These are phyloP conservation scores for Camillea tinctor DNA, from an alignment of 2,329 filamentous ascomycete genomes.

Conservation along the genomic window DNA sequence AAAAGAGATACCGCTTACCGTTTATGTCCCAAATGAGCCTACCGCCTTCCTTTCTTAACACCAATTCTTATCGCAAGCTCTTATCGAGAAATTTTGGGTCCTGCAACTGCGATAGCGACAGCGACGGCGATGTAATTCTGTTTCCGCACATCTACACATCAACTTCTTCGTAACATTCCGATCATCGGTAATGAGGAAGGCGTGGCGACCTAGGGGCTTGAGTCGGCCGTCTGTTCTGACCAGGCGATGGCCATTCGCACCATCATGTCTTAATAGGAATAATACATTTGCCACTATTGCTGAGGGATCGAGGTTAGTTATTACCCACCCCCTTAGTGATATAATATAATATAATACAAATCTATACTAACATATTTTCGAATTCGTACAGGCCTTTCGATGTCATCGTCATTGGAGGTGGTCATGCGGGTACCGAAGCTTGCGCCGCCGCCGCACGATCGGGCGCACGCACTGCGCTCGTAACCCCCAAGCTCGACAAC, in stretches of 20 bases:
- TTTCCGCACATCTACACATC: not conserved
- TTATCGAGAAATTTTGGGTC: constrained; percentile 19
- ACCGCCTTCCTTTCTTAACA: constrained; percentile 11
- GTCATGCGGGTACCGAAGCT: constrained; percentile 93
- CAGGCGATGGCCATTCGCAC: constrained; percentile 13
- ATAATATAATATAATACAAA: too few relatives aligned
- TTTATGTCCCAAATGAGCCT: not conserved
- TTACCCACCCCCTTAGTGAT: too few relatives aligned
- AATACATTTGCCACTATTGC: constrained; percentile 33
- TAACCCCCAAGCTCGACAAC: constrained; percentile 65
- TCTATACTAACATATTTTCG: too few relatives aligned
- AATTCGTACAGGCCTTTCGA: constrained; percentile 61
- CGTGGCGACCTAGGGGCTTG: constrained; percentile 30
- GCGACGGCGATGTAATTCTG: not conserved
- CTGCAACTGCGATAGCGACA: constrained; percentile 1
- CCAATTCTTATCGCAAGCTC: constrained; percentile 14
- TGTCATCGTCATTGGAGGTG: constrained; percentile 93
- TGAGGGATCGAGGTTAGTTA: constrained; percentile 31
- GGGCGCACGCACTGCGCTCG: constrained; percentile 82
- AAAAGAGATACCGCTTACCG: constrained; percentile 6
- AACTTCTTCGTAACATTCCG: constrained; percentile 1
- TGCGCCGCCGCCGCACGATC: constrained; percentile 85
- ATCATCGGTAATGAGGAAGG: constrained; percentile 37
- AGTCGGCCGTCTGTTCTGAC: constrained; percentile 22
- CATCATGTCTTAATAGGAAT: constrained; percentile 15